These are phyloP conservation scores for Phytophthora hibernalis DNA, from an alignment of 352 stramenopile genomes.

Conservation along the genomic window DNA sequence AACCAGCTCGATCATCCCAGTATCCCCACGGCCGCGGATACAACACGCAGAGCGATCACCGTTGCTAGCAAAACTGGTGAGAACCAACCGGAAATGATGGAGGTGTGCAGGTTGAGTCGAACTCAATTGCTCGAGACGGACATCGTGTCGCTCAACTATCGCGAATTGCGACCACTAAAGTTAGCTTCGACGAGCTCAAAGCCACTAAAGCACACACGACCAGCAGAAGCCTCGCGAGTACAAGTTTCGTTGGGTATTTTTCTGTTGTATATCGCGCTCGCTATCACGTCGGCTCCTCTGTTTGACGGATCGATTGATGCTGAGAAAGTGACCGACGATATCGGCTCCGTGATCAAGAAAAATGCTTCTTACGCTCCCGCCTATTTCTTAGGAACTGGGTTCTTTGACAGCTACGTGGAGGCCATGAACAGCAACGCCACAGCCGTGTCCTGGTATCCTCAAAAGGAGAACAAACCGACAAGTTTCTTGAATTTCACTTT, in stretches of 20 bases:
- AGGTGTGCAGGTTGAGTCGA: conserved; percentile 23
- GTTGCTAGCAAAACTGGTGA: neutral
- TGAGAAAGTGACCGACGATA: conserved; percentile 37
- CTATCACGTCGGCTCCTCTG: conserved; percentile 38
- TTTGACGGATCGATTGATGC: conserved; percentile 46
- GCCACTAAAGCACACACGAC: conserved; percentile 1
- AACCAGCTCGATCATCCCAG: conserved; percentile 1
- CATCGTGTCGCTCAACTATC: conserved; percentile 36
- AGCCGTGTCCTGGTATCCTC: conserved; percentile 39
- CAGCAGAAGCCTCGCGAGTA: conserved; percentile 23
- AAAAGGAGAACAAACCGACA: conserved; percentile 34
- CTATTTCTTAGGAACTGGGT: conserved; percentile 36
- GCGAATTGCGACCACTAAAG: conserved; percentile 20
- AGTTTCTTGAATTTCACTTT: conserved; percentile 46
- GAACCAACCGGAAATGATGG: neutral
- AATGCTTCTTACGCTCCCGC: conserved; percentile 45
- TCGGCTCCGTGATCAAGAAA: conserved; percentile 42
- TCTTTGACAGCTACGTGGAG: conserved; percentile 31
- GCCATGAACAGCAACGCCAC: conserved; percentile 36
- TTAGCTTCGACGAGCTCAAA: conserved; percentile 9
- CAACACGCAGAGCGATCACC: conserved; percentile 7
- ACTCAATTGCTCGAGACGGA: conserved; percentile 30
- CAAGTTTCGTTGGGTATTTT: conserved; percentile 35
- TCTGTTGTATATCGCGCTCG: conserved; percentile 40
- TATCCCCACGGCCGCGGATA: conserved; percentile 1